Percentiles rank a stretch among this genome's conserved stretches.
Evolutionary conservation across 768 basidiomycete genomes (phyloP).

Genomic region (Lactarius vividus): DNA sequence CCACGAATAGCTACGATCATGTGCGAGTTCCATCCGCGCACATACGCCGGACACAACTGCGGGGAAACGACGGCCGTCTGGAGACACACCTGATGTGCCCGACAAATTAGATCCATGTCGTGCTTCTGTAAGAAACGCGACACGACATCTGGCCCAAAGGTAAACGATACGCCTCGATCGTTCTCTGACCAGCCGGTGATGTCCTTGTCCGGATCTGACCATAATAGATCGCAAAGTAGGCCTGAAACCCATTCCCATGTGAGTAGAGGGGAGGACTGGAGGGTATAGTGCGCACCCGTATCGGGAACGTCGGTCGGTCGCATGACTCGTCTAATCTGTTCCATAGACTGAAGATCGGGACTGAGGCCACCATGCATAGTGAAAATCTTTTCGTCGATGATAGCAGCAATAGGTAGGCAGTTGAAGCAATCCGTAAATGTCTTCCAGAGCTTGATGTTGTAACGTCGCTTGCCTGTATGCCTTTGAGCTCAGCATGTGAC

Average conservation of each 20-base stretch:
- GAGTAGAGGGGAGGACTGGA: constrained; percentile 2
- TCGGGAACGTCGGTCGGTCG: constrained; percentile 98
- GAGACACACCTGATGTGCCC: constrained; percentile 87
- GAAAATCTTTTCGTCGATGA: constrained; percentile 99
- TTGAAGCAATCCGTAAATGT: constrained; percentile 99
- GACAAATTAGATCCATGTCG: constrained; percentile 98
- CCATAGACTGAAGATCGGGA: constrained; percentile 98
- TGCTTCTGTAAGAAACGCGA: constrained; percentile 98
- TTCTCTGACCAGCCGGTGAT: constrained; percentile 99
- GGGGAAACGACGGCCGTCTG: constrained; percentile 16
- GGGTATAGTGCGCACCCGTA: constrained; percentile 60
- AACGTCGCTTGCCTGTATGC: constrained; percentile 89
- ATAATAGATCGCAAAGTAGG: constrained; percentile 91
- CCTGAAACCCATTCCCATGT: constrained; percentile 45
- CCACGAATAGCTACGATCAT: neutral
- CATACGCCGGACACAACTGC: neutral
- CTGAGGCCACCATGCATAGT: constrained; percentile 99
- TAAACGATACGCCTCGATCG: constrained; percentile 97
- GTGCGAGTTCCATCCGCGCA: constrained; percentile 3
- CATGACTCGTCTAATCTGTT: constrained; percentile 99
- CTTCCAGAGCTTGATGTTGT: constrained; percentile 99
- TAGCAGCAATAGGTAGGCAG: constrained; percentile 97
- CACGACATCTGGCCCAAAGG: constrained; percentile 97
- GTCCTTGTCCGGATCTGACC: constrained; percentile 99
- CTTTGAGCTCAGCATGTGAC: constrained; percentile 11